Conservation (phyloP, 805 yeast genomes). For the Nematodospora valgi region DNA sequence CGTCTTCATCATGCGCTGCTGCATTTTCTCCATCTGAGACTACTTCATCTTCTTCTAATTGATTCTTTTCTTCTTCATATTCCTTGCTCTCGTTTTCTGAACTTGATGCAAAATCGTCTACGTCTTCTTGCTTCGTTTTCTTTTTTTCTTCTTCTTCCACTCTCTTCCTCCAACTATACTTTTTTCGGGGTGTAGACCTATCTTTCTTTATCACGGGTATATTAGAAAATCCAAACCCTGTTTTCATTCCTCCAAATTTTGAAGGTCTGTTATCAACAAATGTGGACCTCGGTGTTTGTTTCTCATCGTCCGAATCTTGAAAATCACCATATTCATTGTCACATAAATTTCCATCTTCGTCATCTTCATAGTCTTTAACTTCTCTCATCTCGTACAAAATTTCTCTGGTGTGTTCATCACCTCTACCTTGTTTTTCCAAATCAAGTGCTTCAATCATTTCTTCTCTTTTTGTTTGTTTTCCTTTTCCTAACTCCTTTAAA, state of each 20-base stretch:
- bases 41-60: constrained; percentile 22
- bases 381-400: constrained; percentile 69
- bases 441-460: constrained; percentile 71
- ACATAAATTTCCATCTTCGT: constrained; percentile 16
- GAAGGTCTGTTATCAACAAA: constrained; percentile 74
- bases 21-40: constrained; percentile 21
- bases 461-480: constrained; percentile 64
- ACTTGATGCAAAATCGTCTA: constrained; percentile 51
- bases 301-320: constrained; percentile 18
- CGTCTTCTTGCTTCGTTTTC: constrained; percentile 50
- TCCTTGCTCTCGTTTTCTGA: constrained; percentile 24
- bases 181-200: constrained; percentile 34
- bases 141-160: constrained; percentile 39
- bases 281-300: constrained; percentile 21
- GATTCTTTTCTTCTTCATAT: constrained; percentile 18
- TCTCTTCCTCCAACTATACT: constrained; percentile 66
- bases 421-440: constrained; percentile 69
- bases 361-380: constrained; percentile 50
- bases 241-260: constrained; percentile 56
- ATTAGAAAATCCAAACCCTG: constrained; percentile 67
- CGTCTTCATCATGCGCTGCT: constrained; percentile 20
- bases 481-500: constrained; percentile 76
- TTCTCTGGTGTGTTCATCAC: constrained; percentile 55
- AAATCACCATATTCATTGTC: constrained; percentile 19
- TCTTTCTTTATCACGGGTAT: constrained; percentile 44